A percentile compares a stretch with the other conserved stretches of the same genome.
Conservation (phyloP, 1,284 basidiomycete genomes). For the Cutaneotrichosporon dermatis region DNA sequence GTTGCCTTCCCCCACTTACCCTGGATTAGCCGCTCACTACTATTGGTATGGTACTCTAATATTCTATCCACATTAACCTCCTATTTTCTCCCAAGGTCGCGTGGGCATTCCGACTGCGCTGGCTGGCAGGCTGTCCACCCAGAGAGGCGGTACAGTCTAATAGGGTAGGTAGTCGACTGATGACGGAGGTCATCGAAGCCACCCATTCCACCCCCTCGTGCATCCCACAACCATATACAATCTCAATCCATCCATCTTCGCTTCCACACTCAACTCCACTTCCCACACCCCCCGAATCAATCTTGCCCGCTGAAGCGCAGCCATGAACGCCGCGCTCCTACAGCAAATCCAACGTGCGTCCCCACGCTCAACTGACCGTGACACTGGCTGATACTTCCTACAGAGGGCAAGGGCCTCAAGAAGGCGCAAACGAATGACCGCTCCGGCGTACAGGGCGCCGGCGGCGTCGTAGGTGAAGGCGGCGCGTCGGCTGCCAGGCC, state of each 20-base stretch:
- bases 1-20: no score
- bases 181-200: no score
- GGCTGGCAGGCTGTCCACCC: no score
- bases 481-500: conserved; percentile 6
- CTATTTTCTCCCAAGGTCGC: no score
- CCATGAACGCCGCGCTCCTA: conserved; percentile 43
- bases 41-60: no score
- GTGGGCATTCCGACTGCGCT: no score
- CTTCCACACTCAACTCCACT: not conserved
- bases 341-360: conserved; percentile 41
- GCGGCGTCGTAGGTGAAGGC: conserved; percentile 38
- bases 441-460: conserved; percentile 57
- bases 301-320: conserved; percentile 1
- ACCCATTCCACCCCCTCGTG: no score
- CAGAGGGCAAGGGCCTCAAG: conserved; percentile 68
- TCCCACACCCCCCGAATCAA: not conserved
- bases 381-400: not conserved
- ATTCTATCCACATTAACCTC: no score
- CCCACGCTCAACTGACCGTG: not conserved
- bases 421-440: conserved; percentile 77
- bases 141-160: no score
- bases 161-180: no score
- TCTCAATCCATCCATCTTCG: not conserved
- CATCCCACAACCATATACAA: no score
- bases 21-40: no score